A percentile compares a stretch with the other conserved stretches of the same genome.
These are phyloP conservation scores for Lepidium aucheri DNA, from an alignment of 345 rosid species.

Conservation along the genomic window DNA sequence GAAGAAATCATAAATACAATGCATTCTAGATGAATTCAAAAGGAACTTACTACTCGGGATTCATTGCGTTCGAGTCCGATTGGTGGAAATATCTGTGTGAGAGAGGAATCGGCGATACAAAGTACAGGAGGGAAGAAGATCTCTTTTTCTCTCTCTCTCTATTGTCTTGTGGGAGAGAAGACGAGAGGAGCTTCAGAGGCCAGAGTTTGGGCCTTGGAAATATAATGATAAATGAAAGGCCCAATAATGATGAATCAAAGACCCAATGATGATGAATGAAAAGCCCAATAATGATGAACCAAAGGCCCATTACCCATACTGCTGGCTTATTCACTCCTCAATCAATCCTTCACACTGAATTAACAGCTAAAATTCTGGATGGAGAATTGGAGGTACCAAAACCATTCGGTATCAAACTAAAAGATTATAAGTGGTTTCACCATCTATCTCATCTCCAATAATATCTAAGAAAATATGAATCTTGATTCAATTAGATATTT, in stretches of 20 bases:
- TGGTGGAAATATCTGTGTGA: not conserved
- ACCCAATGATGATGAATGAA: too few species aligned
- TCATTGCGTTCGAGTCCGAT: conserved; percentile 30
- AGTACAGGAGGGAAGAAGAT: not conserved
- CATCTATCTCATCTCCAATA: not conserved
- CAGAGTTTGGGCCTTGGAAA: not conserved
- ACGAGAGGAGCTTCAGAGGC: not conserved
- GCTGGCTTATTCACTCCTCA: not conserved
- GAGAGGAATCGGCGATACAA: not conserved
- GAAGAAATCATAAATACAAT: not conserved
- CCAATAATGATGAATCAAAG: not conserved
- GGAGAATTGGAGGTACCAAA: not conserved
- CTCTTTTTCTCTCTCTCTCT: not conserved
- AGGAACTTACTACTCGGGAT: conserved; percentile 54
- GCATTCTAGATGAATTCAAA: not conserved
- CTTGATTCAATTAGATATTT: not conserved
- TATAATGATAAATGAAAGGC: not conserved
- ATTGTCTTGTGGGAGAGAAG: not conserved
- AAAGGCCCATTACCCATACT: too few species aligned
- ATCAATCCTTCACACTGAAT: not conserved
- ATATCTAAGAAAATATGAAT: not conserved
- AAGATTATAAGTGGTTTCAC: not conserved
- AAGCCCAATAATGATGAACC: too few species aligned
- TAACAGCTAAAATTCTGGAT: too few species aligned
- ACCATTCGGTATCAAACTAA: not conserved